A percentile compares a stretch with the other conserved stretches of the same genome.
Conservation (phyloP, 495 filamentous ascomycete genomes). For the Daldinia bambusicola region DNA sequence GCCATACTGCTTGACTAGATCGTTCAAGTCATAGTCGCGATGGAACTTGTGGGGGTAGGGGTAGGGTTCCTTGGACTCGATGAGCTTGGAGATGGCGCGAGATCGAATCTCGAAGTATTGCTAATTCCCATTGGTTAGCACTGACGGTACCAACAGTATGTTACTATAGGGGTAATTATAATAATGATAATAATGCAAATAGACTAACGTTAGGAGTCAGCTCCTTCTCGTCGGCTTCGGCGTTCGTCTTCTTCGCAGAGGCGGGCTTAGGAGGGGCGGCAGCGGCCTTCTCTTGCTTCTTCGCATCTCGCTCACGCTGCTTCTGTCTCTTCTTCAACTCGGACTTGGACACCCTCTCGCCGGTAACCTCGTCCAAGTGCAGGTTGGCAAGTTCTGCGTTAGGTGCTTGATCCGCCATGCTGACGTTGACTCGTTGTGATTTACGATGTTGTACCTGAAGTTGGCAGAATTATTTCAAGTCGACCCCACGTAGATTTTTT, state of each 20-base stretch:
- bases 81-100: constrained; percentile 83
- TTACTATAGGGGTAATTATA: too few relatives aligned
- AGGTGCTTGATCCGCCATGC: constrained; percentile 34
- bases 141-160: too few relatives aligned
- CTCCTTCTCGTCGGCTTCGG: constrained; percentile 75
- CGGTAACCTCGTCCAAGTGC: constrained; percentile 84
- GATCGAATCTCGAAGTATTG: constrained; percentile 99
- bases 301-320: constrained; percentile 82
- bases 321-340: constrained; percentile 97
- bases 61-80: constrained; percentile 80
- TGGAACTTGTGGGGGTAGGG: constrained; percentile 99
- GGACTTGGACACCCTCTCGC: constrained; percentile 85
- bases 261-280: constrained; percentile 70
- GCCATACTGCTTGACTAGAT: constrained; percentile 79
- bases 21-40: constrained; percentile 77
- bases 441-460: not conserved
- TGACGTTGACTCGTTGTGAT: too few relatives aligned
- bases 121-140: constrained; percentile 54
- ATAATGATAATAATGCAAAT: constrained; percentile 57
- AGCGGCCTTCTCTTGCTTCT: constrained; percentile 88
- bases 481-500: constrained; percentile 19
- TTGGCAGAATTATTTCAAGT: not conserved
- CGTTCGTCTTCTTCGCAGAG: constrained; percentile 73
- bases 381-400: constrained; percentile 74
- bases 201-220: constrained; percentile 80